Percentiles rank a stretch among this genome's conserved stretches.
Evolutionary conservation across 352 stramenopile genomes (phyloP).

Genomic region (Globisporangium camurandrum): DNA sequence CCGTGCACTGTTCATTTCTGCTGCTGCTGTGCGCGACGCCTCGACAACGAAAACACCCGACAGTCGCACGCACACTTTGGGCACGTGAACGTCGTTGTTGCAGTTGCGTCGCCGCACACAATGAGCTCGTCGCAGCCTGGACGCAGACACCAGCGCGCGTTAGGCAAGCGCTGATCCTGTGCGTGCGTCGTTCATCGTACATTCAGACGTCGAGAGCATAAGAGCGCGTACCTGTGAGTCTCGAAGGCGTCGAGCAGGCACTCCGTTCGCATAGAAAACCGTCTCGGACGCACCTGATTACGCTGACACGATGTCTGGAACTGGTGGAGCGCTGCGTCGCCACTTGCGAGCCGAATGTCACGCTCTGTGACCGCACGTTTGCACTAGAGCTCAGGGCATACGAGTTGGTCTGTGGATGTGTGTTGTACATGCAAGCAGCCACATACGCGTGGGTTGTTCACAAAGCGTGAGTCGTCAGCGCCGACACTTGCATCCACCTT

Average conservation of each 20-base stretch:
- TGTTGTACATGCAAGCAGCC: slow-evolving; percentile 11
- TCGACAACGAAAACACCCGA: slow-evolving; percentile 60
- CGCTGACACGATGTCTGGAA: slow-evolving; percentile 36
- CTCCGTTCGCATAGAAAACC: no score
- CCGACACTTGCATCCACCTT: no score
- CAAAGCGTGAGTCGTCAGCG: no score
- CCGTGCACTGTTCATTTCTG: slow-evolving; percentile 39
- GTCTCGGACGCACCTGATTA: no score
- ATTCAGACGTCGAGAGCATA: no score
- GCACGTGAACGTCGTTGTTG: slow-evolving; percentile 42
- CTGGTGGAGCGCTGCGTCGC: slow-evolving; percentile 14
- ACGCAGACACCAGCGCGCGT: slow-evolving; percentile 54
- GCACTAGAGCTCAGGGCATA: slow-evolving; percentile 56
- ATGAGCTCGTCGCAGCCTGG: slow-evolving; percentile 59
- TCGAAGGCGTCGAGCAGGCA: no score
- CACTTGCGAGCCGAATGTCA: slow-evolving; percentile 27
- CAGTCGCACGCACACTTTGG: slow-evolving; percentile 41
- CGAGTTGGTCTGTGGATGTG: slow-evolving; percentile 31
- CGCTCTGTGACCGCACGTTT: slow-evolving; percentile 24
- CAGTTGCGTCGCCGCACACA: slow-evolving; percentile 32
- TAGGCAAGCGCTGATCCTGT: slow-evolving; percentile 74
- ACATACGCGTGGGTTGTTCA: no score
- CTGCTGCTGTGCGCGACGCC: slow-evolving; percentile 37
- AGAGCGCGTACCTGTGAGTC: no score
- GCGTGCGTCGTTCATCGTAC: no score